Conservation (phyloP, 106 monocot genomes). For the Acorus calamus region DNA sequence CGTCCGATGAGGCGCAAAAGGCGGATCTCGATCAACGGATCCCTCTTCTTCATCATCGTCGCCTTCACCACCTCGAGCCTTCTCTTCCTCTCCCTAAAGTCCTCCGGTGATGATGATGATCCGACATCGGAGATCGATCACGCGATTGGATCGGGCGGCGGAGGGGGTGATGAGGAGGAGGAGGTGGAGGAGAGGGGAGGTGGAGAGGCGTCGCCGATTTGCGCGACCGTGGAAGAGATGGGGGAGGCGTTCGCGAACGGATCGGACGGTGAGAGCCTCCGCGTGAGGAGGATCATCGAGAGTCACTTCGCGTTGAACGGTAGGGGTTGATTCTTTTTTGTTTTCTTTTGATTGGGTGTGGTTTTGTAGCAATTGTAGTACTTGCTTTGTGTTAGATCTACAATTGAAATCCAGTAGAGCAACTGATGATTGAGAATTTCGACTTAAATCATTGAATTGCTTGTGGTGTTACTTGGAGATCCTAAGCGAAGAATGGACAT, state of each 20-base stretch:
- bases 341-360: too few relatives aligned
- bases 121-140: not conserved
- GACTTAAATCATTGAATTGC: too few relatives aligned
- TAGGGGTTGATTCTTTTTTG: not conserved
- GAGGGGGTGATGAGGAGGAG: conserved; percentile 5
- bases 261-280: conserved; percentile 45
- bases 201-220: conserved; percentile 7
- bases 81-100: conserved; percentile 8
- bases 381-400: too few relatives aligned
- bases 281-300: conserved; percentile 49
- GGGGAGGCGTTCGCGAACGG: conserved; percentile 35
- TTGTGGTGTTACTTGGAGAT: too few relatives aligned
- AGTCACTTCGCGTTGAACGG: conserved; percentile 67
- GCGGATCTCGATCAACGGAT: not conserved
- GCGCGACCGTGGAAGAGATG: conserved; percentile 87
- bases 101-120: not conserved
- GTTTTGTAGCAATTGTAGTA: too few relatives aligned
- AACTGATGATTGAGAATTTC: too few relatives aligned
- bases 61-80: conserved; percentile 12
- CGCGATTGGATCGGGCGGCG: not conserved
- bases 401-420: too few relatives aligned
- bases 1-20: too few relatives aligned
- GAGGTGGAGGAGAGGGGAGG: conserved; percentile 1
- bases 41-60: conserved; percentile 13
- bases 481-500: too few relatives aligned